A percentile compares a stretch with the other conserved stretches of the same genome.
Evolutionary conservation across 805 yeast genomes (phyloP).

Genomic region (Sugiyamaella mastotermitis): DNA sequence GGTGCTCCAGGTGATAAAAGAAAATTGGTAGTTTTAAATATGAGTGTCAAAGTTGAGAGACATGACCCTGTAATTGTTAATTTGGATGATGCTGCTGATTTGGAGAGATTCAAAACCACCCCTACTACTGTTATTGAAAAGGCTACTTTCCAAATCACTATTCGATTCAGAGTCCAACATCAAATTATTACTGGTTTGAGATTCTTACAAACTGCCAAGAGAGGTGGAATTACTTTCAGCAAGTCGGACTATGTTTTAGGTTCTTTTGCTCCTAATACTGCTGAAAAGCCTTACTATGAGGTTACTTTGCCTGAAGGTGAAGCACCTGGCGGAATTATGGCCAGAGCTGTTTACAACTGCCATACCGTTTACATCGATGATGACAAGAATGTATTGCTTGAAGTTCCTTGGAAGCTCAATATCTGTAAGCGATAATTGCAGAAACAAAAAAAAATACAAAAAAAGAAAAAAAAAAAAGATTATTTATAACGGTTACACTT

Average conservation of each 20-base stretch:
- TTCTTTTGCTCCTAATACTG: constrained; percentile 83
- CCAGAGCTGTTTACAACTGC: constrained; percentile 81
- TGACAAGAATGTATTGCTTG: constrained; percentile 67
- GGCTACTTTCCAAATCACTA: constrained; percentile 61
- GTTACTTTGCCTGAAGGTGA: constrained; percentile 59
- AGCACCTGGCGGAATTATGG: constrained; percentile 86
- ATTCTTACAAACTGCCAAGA: constrained; percentile 77
- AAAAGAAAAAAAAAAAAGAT: no score
- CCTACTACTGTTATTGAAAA: constrained; percentile 76
- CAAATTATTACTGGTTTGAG: constrained; percentile 87
- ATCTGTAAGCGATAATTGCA: constrained; percentile 7
- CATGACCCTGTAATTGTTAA: constrained; percentile 63
- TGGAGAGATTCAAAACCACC: constrained; percentile 53
- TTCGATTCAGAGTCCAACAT: constrained; percentile 80
- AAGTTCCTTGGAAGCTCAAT: constrained; percentile 57
- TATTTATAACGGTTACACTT: no score
- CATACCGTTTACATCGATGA: constrained; percentile 80
- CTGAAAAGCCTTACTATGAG: constrained; percentile 70
- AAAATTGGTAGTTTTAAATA: constrained; percentile 71
- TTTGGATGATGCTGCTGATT: constrained; percentile 54
- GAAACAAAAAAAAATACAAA: no score
- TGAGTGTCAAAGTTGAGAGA: constrained; percentile 65
- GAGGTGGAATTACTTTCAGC: constrained; percentile 83
- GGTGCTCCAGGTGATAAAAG: constrained; percentile 63
- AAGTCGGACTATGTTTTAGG: constrained; percentile 85